Evolutionary conservation across 768 basidiomycete genomes (phyloP), one percentile per base, ranked within the genome.

Genomic region (Scleroderma citrinum): DNA sequence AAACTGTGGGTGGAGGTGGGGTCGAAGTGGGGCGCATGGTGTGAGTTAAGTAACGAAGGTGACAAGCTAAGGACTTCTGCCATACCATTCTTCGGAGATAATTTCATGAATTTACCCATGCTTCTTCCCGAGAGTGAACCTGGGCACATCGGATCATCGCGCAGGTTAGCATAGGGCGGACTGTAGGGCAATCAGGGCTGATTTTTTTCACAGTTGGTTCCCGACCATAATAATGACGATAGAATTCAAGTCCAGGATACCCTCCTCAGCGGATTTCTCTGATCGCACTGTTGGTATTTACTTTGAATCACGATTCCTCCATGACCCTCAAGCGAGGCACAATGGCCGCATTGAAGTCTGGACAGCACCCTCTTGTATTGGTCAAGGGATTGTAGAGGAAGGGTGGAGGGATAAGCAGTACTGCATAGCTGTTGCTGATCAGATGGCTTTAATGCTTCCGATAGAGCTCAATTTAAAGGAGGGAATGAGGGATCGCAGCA

Each of bases 181-280:
- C 4, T 7, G 14, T 16, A 7, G 5, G 8, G n/a, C 20, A 7
- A 29, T 8, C 8, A 29, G 35, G 40, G 30, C n/a, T 46, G 39
- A 39, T 46, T 3, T 4, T 23, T 26, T 43, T 7, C 24, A 17
- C 24, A 82, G 80, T 34, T 84, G 82, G 84, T 78, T 68, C 57
- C 81, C 82, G 13, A 86, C 85, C 0, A 70, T 86, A 66, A 71
- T 74, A 0, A 68, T 85, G 50, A 67, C 76, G 1, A 53, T 86
- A 20, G 82, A 85, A 53, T 86, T 83, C 70, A 84, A 82, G 57
- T 71, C 72, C 30, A 77, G 76, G 12, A 71, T 85, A 34, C 79
- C 82, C 12, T 72, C 69, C 31, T 13, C 7, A 4, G 52, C 53
- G 20, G 54, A 58, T 10, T 66, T 77, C 57, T 71, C 82, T 1